phyloP scores from a whole-genome alignment of 2,329 filamentous ascomycete genomes.

The Davidsoniella virescens region DNA sequence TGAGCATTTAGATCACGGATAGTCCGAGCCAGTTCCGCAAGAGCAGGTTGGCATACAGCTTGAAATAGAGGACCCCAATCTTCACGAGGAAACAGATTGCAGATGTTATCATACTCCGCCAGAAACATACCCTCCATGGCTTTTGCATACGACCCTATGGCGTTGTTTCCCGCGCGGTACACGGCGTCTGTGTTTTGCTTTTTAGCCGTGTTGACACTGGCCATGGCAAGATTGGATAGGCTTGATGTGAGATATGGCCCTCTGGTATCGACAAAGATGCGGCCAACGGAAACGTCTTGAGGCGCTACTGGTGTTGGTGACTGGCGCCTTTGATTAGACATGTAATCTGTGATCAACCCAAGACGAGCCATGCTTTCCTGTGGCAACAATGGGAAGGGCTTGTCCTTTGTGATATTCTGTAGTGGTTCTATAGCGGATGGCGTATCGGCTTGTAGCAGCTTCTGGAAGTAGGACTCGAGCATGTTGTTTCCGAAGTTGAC shows the following conservation, averaged over 20 bases:
- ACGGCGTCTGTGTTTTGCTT: conserved; percentile 68
- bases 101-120: conserved; percentile 83
- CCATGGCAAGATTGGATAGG: conserved; percentile 71
- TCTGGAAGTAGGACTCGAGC: conserved; percentile 70
- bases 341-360: conserved; percentile 61
- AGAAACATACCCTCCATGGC: conserved; percentile 76
- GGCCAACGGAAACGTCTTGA: conserved; percentile 54
- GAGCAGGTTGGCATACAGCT: conserved; percentile 58
- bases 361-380: conserved; percentile 62
- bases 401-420: conserved; percentile 81
- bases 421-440: conserved; percentile 72
- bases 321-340: conserved; percentile 44
- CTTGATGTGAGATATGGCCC: conserved; percentile 74
- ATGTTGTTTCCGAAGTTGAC: conserved; percentile 66
- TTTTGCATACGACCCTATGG: conserved; percentile 75
- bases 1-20: conserved; percentile 78
- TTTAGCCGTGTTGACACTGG: conserved; percentile 68
- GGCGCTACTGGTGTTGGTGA: conserved; percentile 20
- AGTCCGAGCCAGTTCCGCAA: conserved; percentile 72
- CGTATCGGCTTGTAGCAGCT: conserved; percentile 58
- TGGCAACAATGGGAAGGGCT: conserved; percentile 64
- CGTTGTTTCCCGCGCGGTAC: conserved; percentile 78
- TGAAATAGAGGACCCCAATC: conserved; percentile 71
- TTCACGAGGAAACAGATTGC: conserved; percentile 67
- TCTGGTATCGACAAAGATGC: conserved; percentile 71